Evolutionary conservation across 225 moss, liverwort and hornwort genomes (phyloP).

Genomic region (Physcomitrellopsis africana): DNA sequence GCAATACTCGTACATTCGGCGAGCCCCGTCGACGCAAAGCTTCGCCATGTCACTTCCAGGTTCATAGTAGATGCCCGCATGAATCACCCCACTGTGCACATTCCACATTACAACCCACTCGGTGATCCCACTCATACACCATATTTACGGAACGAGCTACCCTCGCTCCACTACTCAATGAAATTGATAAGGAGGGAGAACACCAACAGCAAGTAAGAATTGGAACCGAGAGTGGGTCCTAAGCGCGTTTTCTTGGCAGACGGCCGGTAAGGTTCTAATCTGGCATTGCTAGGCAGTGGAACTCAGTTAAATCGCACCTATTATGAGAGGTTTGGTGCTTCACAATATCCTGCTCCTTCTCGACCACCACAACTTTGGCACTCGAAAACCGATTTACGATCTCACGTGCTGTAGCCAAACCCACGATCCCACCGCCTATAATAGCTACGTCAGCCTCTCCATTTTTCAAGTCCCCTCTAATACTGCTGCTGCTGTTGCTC

Average conservation of each 20-base stretch:
- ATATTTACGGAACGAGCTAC: too few relatives aligned
- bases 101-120: slow-evolving; percentile 26
- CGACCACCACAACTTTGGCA: slow-evolving; percentile 69
- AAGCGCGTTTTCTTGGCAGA: too few relatives aligned
- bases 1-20: slow-evolving; percentile 79
- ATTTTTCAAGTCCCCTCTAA: slow-evolving; percentile 51
- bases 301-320: slow-evolving; percentile 48
- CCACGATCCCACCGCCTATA: slow-evolving; percentile 82
- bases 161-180: too few relatives aligned
- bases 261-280: too few relatives aligned
- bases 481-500: slow-evolving; percentile 44
- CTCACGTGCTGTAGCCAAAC: slow-evolving; percentile 82
- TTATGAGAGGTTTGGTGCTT: slow-evolving; percentile 87
- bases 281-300: neutral
- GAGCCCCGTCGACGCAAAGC: slow-evolving; percentile 70
- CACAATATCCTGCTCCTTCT: slow-evolving; percentile 79
- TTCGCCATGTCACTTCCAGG: slow-evolving; percentile 87
- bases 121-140: neutral
- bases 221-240: too few relatives aligned
- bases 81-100: slow-evolving; percentile 82
- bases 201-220: neutral
- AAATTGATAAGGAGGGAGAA: neutral
- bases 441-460: slow-evolving; percentile 77
- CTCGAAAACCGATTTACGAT: slow-evolving; percentile 68
- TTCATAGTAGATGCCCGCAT: slow-evolving; percentile 87